These are phyloP conservation scores for Brachypodium distachyon DNA, from an alignment of 202 grass and related monocot species.

Conservation along the genomic window DNA sequence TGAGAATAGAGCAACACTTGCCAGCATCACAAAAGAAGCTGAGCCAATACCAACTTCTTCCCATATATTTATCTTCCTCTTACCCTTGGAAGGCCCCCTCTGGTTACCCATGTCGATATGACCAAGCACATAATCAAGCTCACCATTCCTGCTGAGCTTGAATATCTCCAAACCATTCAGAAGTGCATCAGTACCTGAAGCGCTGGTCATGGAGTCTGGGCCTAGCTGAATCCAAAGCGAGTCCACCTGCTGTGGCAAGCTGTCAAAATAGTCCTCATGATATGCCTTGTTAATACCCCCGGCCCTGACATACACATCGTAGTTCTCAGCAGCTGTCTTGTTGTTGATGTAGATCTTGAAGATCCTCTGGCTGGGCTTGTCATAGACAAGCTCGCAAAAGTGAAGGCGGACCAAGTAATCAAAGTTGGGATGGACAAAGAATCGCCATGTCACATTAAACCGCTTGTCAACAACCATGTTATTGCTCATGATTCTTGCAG, in stretches of 20 bases:
- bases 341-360: constrained; percentile 99
- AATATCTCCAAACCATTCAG: constrained; percentile 97
- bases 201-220: constrained; percentile 57
- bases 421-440: constrained; percentile 80
- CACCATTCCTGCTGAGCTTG: constrained; percentile 75
- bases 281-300: constrained; percentile 80
- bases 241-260: constrained; percentile 53
- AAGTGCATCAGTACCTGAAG: constrained; percentile 71
- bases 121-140: constrained; percentile 62
- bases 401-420: constrained; percentile 93
- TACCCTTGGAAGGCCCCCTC: constrained; percentile 13
- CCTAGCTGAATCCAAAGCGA: constrained; percentile 94
- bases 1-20: constrained; percentile 36
- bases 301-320: constrained; percentile 73
- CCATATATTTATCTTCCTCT: constrained; percentile 38
- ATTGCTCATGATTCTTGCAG: constrained; percentile 82
- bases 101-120: constrained; percentile 37
- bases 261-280: constrained; percentile 79
- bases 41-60: constrained; percentile 48
- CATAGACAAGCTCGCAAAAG: constrained; percentile 85
- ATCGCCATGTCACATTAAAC: constrained; percentile 86
- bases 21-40: constrained; percentile 37
- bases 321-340: constrained; percentile 79
- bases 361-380: constrained; percentile 76
- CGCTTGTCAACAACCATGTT: constrained; percentile 85